phyloP scores from a whole-genome alignment of 164 flowering plant species.

The Liriodendron chinense region DNA sequence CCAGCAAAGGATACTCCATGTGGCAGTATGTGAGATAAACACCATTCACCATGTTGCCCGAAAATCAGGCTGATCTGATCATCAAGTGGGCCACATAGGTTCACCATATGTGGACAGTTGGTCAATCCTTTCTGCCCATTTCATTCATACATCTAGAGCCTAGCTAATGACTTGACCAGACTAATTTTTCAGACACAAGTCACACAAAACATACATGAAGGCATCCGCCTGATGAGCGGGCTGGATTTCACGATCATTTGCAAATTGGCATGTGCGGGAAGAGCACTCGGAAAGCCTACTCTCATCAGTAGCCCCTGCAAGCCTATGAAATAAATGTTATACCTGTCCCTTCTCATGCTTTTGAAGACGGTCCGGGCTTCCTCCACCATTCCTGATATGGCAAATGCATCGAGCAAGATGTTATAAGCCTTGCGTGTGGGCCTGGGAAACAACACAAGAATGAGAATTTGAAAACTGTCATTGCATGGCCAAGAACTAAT shows the following conservation, averaged over 20 bases:
- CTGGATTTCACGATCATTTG: neutral
- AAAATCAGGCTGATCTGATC: no score
- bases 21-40: no score
- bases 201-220: no score
- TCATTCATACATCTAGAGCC: no score
- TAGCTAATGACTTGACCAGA: no score
- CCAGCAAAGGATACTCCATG: no score
- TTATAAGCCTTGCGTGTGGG: conserved; percentile 93
- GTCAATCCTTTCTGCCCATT: no score
- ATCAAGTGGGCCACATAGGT: no score
- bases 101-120: no score
- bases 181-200: no score
- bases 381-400: conserved; percentile 95
- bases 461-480: neutral
- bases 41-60: no score
- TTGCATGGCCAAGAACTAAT: neutral
- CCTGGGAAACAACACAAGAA: conserved; percentile 35
- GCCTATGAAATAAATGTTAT: neutral
- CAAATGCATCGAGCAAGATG: conserved; percentile 94
- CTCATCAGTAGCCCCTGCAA: neutral
- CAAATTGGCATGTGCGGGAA: neutral
- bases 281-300: neutral
- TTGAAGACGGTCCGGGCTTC: conserved; percentile 84
- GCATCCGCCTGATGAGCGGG: no score
- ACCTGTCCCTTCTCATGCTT: conserved; percentile 97